phyloP scores from a whole-genome alignment of 805 yeast genomes.

The Pichia thaimueangensis region DNA sequence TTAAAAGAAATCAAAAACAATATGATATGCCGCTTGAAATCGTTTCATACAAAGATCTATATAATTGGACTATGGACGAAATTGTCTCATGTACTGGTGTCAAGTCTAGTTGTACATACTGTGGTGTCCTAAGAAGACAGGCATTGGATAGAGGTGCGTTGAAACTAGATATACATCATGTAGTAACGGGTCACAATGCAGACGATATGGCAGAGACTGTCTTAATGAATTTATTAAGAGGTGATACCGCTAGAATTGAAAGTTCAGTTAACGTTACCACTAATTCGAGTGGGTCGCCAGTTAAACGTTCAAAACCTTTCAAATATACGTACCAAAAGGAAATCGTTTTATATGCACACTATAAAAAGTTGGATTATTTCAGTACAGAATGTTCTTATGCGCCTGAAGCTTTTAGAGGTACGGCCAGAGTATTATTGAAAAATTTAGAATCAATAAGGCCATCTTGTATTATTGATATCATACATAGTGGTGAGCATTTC shows the following conservation, averaged over 20 bases:
- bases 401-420: slow-evolving; percentile 97
- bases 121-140: slow-evolving; percentile 96
- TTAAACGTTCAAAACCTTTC: slow-evolving; percentile 91
- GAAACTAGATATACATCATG: slow-evolving; percentile 76
- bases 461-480: slow-evolving; percentile 88
- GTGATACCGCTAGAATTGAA: slow-evolving; percentile 92
- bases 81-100: slow-evolving; percentile 93
- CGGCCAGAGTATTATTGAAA: slow-evolving; percentile 88
- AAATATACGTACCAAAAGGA: slow-evolving; percentile 96
- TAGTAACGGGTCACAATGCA: slow-evolving; percentile 97
- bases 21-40: slow-evolving; percentile 36
- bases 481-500: slow-evolving; percentile 87
- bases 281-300: slow-evolving; percentile 75
- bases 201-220: slow-evolving; percentile 99
- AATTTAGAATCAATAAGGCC: slow-evolving; percentile 87
- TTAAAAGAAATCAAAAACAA: slow-evolving; percentile 84
- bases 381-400: slow-evolving; percentile 98
- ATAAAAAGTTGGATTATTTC: slow-evolving; percentile 89
- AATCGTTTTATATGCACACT: slow-evolving; percentile 94
- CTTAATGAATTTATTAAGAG: slow-evolving; percentile 86
- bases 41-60: slow-evolving; percentile 77
- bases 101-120: slow-evolving; percentile 91
- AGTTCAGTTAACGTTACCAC: slow-evolving; percentile 84
- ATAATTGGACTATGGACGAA: slow-evolving; percentile 98
- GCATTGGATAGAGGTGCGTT: slow-evolving; percentile 96